phyloP scores from a whole-genome alignment of 495 filamentous ascomycete species.

The Daldinia loculata region DNA sequence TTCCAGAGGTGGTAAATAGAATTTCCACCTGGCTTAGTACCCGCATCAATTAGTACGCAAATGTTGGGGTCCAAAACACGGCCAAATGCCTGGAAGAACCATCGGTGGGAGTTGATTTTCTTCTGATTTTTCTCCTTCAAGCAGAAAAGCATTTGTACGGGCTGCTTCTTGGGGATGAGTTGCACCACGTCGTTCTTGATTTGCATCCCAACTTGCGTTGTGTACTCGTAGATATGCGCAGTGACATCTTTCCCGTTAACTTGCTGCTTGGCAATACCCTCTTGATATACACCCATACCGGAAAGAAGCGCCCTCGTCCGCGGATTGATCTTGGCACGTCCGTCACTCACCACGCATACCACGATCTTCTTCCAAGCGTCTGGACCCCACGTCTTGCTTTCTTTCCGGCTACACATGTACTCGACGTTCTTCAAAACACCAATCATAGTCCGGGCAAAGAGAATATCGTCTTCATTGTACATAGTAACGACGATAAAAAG shows the following conservation, averaged over 20 bases:
- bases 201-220: constrained; percentile 86
- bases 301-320: constrained; percentile 89
- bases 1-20: constrained; percentile 99
- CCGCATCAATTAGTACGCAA: constrained; percentile 94
- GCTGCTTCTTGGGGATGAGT: constrained; percentile 77
- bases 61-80: constrained; percentile 93
- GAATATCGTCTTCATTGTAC: constrained; percentile 98
- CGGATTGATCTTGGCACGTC: constrained; percentile 97
- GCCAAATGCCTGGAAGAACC: constrained; percentile 99
- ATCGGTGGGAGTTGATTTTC: constrained; percentile 99
- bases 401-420: constrained; percentile 90
- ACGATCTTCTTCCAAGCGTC: constrained; percentile 99
- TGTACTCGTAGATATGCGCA: constrained; percentile 99
- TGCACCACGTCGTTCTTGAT: constrained; percentile 89
- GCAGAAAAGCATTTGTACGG: constrained; percentile 98
- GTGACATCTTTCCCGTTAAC: constrained; percentile 98
- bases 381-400: constrained; percentile 97
- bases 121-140: constrained; percentile 99
- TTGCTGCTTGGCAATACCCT: constrained; percentile 98
- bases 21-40: constrained; percentile 89
- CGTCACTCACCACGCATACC: constrained; percentile 97
- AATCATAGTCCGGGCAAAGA: constrained; percentile 95
- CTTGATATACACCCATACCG: constrained; percentile 95
- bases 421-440: constrained; percentile 99
- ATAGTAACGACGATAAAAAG: constrained; percentile 98